Base-by-base conservation (phyloP, 23 red algal genomes). In the Chondrus crispus region DNA sequence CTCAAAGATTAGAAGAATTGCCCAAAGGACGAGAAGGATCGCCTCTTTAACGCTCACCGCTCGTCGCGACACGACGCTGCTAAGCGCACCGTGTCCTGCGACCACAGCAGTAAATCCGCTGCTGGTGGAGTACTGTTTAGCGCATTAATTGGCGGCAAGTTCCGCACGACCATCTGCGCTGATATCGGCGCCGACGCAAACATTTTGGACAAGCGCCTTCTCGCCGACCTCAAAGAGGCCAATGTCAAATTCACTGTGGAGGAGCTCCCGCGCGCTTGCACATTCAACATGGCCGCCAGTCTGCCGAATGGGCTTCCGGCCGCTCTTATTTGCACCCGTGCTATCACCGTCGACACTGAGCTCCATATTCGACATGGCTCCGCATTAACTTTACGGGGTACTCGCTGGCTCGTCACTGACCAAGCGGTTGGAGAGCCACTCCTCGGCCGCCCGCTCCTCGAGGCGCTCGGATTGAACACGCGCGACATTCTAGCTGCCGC, bases 401-500 rank as follows among this genome's bases (percentile, higher is more conserved):
- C 55, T 38, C 82, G 82, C 44, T 71, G 82, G 82, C 39, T 87
- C 18, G 55, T 87, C 9, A 87, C 82, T 14, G 22, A 73, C 37
- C 62, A 68, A 72, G 30, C 58, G 35, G 84, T 88, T 35, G 84
- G 39, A 5, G 2, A 75, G 9, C 84, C 68, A 9, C 62, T 74
- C 7, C 64, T 88, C 11, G 84, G 64, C 38, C 68, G 68, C 13
- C 62, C 62, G 19, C 2, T 88, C 12, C 68, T 88, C 33, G 66
- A 88, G 40, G 4, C 16, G 11, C 64, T 88, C 26, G 29, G 84
- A 0, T 43, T 88, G 4, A 50, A 88, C 29, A 52, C 62, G 0
- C 5, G 2, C 5, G 48, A 88, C 0, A 74, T 75, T 33, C 53
- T 88, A 22, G 63, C 62, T 14, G 62, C 84, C 41, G 84, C 84